Evolutionary conservation across 2,329 filamentous ascomycete genomes (phyloP).

Genomic region (Apiospora pterosperma): DNA sequence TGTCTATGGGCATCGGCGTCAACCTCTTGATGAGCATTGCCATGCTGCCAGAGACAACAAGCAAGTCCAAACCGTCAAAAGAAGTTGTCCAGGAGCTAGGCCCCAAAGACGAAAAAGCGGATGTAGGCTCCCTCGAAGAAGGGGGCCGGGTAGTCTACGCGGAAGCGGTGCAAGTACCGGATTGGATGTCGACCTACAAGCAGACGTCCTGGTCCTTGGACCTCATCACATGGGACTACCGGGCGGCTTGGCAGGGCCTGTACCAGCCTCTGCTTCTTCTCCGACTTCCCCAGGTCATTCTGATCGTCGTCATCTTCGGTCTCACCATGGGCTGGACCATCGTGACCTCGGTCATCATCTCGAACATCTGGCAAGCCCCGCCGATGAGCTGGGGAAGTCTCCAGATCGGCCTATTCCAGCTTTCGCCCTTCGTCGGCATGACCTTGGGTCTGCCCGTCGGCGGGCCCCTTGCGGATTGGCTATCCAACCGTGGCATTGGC

Average conservation of each 20-base stretch:
- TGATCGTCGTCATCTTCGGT: not conserved
- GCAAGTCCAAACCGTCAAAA: not conserved
- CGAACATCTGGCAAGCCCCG: not conserved
- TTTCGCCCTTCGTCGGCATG: not conserved
- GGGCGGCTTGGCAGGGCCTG: not conserved
- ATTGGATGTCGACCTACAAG: not conserved
- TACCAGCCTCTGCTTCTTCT: not conserved
- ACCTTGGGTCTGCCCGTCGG: not conserved
- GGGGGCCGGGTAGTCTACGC: not conserved
- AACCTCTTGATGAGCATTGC: not conserved
- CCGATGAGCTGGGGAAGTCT: not conserved
- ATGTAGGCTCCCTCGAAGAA: not conserved
- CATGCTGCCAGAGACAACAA: not conserved
- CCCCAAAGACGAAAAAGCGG: not conserved
- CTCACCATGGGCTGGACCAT: not conserved
- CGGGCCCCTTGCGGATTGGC: not conserved
- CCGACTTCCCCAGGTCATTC: not conserved
- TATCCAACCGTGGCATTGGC: not conserved
- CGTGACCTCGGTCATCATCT: not conserved
- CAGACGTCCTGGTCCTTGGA: not conserved
- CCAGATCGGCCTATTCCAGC: not conserved
- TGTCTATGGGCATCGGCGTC: not conserved
- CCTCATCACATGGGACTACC: not conserved
- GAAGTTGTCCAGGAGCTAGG: not conserved
- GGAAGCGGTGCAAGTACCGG: too few relatives aligned